A percentile compares a stretch with the other conserved stretches of the same genome.
Conservation (phyloP, 495 filamentous ascomycete genomes). For the Sordaria brevicollis region DNA sequence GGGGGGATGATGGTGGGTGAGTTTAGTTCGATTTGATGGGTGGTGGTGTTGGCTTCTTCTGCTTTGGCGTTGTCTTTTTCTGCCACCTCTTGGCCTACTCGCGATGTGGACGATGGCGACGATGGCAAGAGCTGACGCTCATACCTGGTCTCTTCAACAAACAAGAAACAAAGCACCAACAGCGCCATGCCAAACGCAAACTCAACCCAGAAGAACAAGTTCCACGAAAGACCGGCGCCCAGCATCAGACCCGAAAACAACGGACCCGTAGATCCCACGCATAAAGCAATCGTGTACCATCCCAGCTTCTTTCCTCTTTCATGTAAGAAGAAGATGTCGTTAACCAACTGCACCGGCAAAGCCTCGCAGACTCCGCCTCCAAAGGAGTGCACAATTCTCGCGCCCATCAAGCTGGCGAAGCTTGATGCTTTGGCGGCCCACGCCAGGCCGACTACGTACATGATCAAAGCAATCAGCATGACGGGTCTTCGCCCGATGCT, state of each 20-base stretch:
- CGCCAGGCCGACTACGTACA: constrained; percentile 16
- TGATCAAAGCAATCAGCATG: constrained; percentile 38
- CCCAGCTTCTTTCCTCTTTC: constrained; percentile 57
- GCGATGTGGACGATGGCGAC: background rate
- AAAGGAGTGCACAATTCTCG: constrained; percentile 50
- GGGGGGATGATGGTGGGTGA: constrained; percentile 5
- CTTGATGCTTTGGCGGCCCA: constrained; percentile 14
- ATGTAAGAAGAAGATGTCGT: constrained; percentile 58
- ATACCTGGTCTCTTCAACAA: constrained; percentile 47
- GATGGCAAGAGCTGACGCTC: constrained; percentile 8
- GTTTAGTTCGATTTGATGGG: background rate
- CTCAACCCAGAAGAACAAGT: constrained; percentile 42
- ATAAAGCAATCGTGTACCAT: constrained; percentile 37
- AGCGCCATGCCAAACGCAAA: constrained; percentile 38
- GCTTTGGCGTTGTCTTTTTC: constrained; percentile 7
- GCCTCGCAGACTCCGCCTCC: constrained; percentile 50
- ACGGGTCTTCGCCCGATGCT: constrained; percentile 49
- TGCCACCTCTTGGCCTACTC: constrained; percentile 4
- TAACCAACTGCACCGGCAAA: constrained; percentile 51
- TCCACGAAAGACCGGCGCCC: constrained; percentile 21
- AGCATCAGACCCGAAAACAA: constrained; percentile 32
- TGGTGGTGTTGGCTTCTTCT: background rate
- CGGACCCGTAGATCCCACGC: constrained; percentile 23
- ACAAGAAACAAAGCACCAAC: constrained; percentile 35
- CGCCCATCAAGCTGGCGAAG: constrained; percentile 44